Evolutionary conservation across 352 stramenopile genomes (phyloP), one percentile per base, ranked within the genome.

Genomic region (Phytophthora fragariaefolia): DNA sequence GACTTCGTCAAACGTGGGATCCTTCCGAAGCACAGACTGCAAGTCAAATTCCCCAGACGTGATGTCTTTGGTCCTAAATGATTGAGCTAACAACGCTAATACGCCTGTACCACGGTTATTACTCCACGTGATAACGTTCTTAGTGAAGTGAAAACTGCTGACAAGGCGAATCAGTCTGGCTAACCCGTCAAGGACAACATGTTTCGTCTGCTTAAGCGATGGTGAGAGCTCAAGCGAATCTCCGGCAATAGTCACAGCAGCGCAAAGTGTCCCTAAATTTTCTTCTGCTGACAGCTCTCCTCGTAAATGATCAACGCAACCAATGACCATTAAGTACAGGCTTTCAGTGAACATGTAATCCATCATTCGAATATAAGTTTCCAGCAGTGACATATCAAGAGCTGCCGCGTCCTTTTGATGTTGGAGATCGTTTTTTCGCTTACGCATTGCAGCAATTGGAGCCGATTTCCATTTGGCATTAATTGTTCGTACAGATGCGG

Each of bases 281-380:
- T 76, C 78, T 26, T 87, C 79, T 17, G 45, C 27, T 0, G 49
- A 71, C 15, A 89, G 32, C n/a, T 89, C 76, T 9, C 13, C 9
- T 2, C 74, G 57, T 8, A 88, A 52, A 43, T 76, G 58, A 38
- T 57, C 56, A 12, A 91, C 58, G 30, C 74, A 81, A 2, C 49
- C 67, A 18, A 88, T 43, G 13, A 93, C 63, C 85, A 93, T 91
- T 24, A 80, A 47, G 54, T 91, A 91, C 8, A 93, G 62, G 18
- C 79, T 89, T 36, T 87, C 82, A 0, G 77, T 74, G 58, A 88
- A 93, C 73, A 91, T 86, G 49, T 91, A 93, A 30, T 81, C 79
- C 66, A 90, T 77, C 66, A 91, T 47, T 5, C 76, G 77, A 34
- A 93, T 75, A 36, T 84, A 88, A 10, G 68, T 74, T 28, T 74